A percentile compares a stretch with the other conserved stretches of the same genome.
phyloP scores from a whole-genome alignment of 1,139 yeast species.

The Suhomyces terraborum region DNA sequence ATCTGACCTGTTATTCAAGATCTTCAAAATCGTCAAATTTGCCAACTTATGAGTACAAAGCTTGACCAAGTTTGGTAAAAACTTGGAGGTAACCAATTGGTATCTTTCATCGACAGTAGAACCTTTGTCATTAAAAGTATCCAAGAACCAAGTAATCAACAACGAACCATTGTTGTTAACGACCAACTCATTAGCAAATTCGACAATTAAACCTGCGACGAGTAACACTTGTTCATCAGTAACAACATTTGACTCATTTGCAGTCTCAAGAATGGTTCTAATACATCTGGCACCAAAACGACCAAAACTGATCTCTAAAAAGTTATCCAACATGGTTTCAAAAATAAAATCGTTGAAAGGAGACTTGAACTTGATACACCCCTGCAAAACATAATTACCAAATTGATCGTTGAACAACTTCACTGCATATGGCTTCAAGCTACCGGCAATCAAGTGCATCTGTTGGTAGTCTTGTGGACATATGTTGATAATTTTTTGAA shows the following conservation, averaged over 20 bases:
- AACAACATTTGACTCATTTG: slow-evolving; percentile 43
- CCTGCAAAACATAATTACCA: slow-evolving; percentile 95
- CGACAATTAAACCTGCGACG: slow-evolving; percentile 78
- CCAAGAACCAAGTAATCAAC: slow-evolving; percentile 91
- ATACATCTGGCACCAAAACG: slow-evolving; percentile 96
- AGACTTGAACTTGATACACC: slow-evolving; percentile 84
- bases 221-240: slow-evolving; percentile 69
- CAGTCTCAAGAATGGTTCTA: slow-evolving; percentile 85
- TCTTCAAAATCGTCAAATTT: slow-evolving; percentile 76
- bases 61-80: slow-evolving; percentile 62
- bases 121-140: slow-evolving; percentile 71
- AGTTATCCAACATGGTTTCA: slow-evolving; percentile 78
- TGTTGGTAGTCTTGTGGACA: slow-evolving; percentile 61
- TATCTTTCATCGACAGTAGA: slow-evolving; percentile 33
- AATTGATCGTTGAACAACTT: slow-evolving; percentile 91
- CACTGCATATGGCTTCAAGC: slow-evolving; percentile 79
- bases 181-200: slow-evolving; percentile 78
- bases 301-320: slow-evolving; percentile 81
- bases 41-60: slow-evolving; percentile 87
- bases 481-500: slow-evolving; percentile 88
- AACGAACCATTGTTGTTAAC: slow-evolving; percentile 86
- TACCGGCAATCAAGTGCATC: slow-evolving; percentile 63
- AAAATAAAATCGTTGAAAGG: slow-evolving; percentile 90
- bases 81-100: slow-evolving; percentile 45
- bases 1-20: slow-evolving; percentile 71